phyloP scores from a whole-genome alignment of 768 basidiomycete species.

The Termitomyces sp. region DNA sequence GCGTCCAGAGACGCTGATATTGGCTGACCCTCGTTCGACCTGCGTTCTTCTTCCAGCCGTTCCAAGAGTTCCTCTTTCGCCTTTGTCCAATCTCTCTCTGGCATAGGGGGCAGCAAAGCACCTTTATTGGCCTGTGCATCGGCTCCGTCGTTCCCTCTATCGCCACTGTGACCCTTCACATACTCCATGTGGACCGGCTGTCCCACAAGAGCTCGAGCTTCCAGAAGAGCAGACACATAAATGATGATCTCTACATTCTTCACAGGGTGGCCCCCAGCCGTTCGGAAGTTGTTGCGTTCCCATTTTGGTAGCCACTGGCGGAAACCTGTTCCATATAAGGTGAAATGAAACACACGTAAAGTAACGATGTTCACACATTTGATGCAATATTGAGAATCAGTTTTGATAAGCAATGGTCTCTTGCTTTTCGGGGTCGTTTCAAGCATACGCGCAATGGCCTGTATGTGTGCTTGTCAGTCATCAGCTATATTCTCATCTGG shows the following conservation, averaged over 20 bases:
- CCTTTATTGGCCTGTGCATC: slow-evolving; percentile 70
- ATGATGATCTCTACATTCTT: slow-evolving; percentile 71
- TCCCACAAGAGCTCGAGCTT: slow-evolving; percentile 41
- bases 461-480: slow-evolving; percentile 1
- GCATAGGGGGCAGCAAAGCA: slow-evolving; percentile 25
- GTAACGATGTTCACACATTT: slow-evolving; percentile 43
- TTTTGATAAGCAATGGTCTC: slow-evolving; percentile 65
- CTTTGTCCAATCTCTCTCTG: slow-evolving; percentile 60
- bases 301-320: slow-evolving; percentile 66
- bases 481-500: neutral
- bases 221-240: slow-evolving; percentile 61
- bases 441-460: slow-evolving; percentile 83
- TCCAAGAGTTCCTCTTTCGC: slow-evolving; percentile 18
- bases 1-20: neutral
- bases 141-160: slow-evolving; percentile 83
- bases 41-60: slow-evolving; percentile 3
- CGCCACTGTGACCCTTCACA: slow-evolving; percentile 76
- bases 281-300: slow-evolving; percentile 47
- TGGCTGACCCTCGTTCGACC: neutral
- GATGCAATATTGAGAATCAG: slow-evolving; percentile 84
- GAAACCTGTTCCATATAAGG: slow-evolving; percentile 44
- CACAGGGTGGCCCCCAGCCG: slow-evolving; percentile 46
- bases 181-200: slow-evolving; percentile 61
- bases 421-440: slow-evolving; percentile 60
- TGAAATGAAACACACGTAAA: slow-evolving; percentile 5